Evolutionary conservation across 441 rosid genomes (phyloP), one percentile per base, ranked within the genome.

Genomic region (Daphne laureola): DNA sequence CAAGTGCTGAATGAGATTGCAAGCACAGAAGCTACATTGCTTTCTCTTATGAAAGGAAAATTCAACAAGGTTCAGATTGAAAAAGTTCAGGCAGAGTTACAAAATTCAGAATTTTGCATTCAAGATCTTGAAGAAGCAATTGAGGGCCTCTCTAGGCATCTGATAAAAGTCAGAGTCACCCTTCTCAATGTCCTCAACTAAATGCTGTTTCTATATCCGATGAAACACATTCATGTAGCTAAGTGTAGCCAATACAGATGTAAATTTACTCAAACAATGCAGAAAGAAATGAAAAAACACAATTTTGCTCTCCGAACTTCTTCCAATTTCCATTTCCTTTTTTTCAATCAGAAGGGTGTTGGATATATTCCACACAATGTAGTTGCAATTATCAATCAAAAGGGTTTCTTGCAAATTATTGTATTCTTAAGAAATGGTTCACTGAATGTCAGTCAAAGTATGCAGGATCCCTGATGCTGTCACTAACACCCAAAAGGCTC

Each of bases 101-200:
- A 17, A 23, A 55, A 55, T 27, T 46, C 46, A n/a, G 59, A 55
- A 16, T 44, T 17, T n/a, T 25, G 51, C 51, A 14, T 56, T 35
- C 51, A 56, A 45, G 31, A 46, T 56, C 16, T 44, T 45, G 59
- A 56, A 46, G 27, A 46, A 6, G 43, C 14, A 16, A 25, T 56
- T 12, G 51, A 56, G 47, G 17, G 51, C 51, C 18, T 46, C 43
- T 25, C 26, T 14, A 56, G 43, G 43, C 12, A 17, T 15, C 45
- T 56, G 18, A 56, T 44, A 13, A 27, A 56, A 17, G 17, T 25
- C 13, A 42, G 48, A 14, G 57, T 54, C 8, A 12, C 57, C 48
- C 18, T 54, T 42, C 48, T 42, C 15, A 54, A 54, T 11, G 41
- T 54, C 46, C 46, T 54, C 14, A 42, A n/a, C 36, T 31, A 8